Conservation (phyloP, 2,329 filamentous ascomycete genomes). For the Monosporascus sp. region DNA sequence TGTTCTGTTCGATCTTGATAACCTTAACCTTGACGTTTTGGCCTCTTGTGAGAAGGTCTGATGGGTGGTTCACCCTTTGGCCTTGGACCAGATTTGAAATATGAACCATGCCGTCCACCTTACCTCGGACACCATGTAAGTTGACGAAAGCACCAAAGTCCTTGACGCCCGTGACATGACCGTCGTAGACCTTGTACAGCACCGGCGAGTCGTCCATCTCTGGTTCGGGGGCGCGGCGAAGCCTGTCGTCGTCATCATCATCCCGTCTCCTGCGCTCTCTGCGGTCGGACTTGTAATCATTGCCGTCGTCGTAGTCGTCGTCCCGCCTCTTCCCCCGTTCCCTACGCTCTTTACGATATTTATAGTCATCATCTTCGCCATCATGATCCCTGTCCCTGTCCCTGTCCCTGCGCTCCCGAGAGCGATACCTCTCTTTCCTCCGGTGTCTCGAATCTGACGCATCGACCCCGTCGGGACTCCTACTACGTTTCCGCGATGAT, state of each 20-base stretch:
- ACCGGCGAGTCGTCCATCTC: conserved; percentile 80
- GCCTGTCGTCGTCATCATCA: conserved; percentile 51
- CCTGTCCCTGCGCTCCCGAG: conserved; percentile 30
- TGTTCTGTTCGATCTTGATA: conserved; percentile 72
- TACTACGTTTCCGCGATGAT: conserved; percentile 50
- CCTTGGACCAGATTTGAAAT: conserved; percentile 84
- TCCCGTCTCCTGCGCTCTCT: conserved; percentile 37
- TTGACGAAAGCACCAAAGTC: conserved; percentile 97
- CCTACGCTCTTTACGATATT: conserved; percentile 31
- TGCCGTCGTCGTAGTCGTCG: conserved; percentile 45
- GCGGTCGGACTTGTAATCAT: conserved; percentile 57
- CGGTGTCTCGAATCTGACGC: conserved; percentile 33
- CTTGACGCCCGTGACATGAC: conserved; percentile 85
- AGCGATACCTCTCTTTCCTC: conserved; percentile 29
- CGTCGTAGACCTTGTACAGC: conserved; percentile 83
- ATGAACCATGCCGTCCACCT: conserved; percentile 89
- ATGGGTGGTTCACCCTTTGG: conserved; percentile 84
- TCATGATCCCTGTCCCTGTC: conserved; percentile 6
- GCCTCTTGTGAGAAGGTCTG: conserved; percentile 74
- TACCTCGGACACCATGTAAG: conserved; percentile 77
- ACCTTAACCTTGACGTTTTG: conserved; percentile 93
- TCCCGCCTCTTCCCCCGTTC: conserved; percentile 42
- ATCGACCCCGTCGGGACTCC: conserved; percentile 44
- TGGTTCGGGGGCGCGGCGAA: conserved; percentile 59
- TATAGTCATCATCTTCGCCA: conserved; percentile 28